Evolutionary conservation across 2,329 filamentous ascomycete genomes (phyloP), one percentile per base, ranked within the genome.

Genomic region (Colletotrichum godetiae): DNA sequence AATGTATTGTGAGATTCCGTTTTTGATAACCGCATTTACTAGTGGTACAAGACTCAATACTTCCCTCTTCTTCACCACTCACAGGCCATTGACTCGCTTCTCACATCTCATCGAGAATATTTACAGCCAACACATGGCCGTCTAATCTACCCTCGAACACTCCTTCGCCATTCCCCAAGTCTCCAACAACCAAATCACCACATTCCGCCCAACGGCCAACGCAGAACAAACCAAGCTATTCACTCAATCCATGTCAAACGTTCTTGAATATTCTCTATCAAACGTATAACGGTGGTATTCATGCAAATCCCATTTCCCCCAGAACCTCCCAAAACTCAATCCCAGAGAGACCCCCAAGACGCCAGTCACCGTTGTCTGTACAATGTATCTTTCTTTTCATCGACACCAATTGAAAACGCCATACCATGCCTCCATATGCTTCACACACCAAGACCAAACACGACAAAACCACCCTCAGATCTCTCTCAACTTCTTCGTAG

Each of bases 401-500:
- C 22, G 52, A 55, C 24, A 55, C 52, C 52, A 3, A 15, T 55
- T 13, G 37, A 49, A 53, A 65, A 67, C 37, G n/a, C 61, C 61
- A 8, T 13, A 58, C 37, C 24, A 33, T 58, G 53, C 42, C 27
- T 27, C 27, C 2, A 27, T 27, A 27, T 27, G 27, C 27, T 4
- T 4, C 27, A 35, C 33, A 35, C 35, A 52, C 49, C 49, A 24
- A 37, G 3, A 42, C 35, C 33, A 10, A 35, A n/a, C 13, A 22
- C 59, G 5, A 35, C 10, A 13, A n/a, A n/a, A 6, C 31, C 42
- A 49, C 42, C 12, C 15, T 58, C 60, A 74, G 1, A 72, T 37
- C 52, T 92, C 91, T 80, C 92, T 93, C 24, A 92, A 76, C 72
- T 91, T 85, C 84, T 93, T 93, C 4, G 84, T 83, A 0, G 90